Conservation (phyloP, 441 rosid genomes). For the Metrosideros polymorpha region DNA sequence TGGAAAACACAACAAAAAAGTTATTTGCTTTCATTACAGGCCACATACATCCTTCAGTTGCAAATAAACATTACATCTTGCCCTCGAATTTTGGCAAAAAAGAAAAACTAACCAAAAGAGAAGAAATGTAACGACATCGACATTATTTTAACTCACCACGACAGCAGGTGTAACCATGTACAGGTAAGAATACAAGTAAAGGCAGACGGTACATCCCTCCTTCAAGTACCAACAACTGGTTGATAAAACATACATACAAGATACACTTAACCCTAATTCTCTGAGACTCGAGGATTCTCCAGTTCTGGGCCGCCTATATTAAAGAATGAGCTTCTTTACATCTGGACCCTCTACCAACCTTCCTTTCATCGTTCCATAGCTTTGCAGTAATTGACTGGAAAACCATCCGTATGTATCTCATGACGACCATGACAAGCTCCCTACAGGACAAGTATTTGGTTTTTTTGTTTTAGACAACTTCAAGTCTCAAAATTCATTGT, state of each 20-base stretch:
- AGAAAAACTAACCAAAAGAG: background rate
- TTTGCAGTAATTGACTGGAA: constrained; percentile 43
- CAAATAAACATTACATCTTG: background rate
- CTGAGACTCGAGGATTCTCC: constrained; percentile 33
- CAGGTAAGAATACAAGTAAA: background rate
- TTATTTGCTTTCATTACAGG: background rate
- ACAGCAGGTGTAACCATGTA: background rate
- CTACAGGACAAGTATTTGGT: constrained; percentile 28
- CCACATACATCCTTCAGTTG: background rate
- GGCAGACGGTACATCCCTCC: background rate
- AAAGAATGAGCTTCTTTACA: constrained; percentile 58
- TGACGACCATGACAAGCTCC: constrained; percentile 32
- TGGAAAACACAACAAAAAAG: background rate
- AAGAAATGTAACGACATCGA: background rate
- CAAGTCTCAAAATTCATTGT: background rate
- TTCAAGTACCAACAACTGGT: background rate
- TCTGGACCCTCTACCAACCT: constrained; percentile 48
- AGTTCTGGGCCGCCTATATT: constrained; percentile 35
- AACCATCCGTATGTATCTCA: constrained; percentile 53
- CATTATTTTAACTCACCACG: background rate
- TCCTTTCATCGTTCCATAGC: constrained; percentile 43
- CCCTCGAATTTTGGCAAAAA: background rate
- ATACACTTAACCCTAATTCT: constrained; percentile 48
- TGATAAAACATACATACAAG: constrained; percentile 6
- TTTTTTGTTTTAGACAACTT: background rate